Percentiles rank a stretch among this genome's conserved stretches.
phyloP scores from a whole-genome alignment of 176 grass and related monocot genomes.

The Cenchrus purpureus region DNA sequence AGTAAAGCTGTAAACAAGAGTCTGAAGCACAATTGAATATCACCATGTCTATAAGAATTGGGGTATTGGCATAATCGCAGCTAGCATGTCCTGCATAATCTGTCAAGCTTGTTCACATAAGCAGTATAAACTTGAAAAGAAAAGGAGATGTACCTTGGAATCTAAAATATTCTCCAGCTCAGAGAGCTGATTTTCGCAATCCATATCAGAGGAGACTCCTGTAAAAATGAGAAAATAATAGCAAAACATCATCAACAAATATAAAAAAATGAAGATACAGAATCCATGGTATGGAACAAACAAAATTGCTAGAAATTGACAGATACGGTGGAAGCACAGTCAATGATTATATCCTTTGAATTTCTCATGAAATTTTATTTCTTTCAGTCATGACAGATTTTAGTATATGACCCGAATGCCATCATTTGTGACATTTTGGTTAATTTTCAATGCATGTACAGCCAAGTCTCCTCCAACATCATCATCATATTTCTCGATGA shows the following conservation, averaged over 20 bases:
- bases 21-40: conserved; percentile 1
- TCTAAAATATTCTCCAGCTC: conserved; percentile 79
- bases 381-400: background rate
- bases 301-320: background rate
- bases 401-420: conserved; percentile 24
- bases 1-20: conserved; percentile 21
- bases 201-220: conserved; percentile 68
- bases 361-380: conserved; percentile 6
- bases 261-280: conserved; percentile 22
- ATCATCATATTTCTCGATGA: conserved; percentile 25
- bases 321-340: conserved; percentile 7
- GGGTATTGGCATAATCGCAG: conserved; percentile 1
- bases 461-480: background rate
- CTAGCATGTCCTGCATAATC: conserved; percentile 13
- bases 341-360: conserved; percentile 1
- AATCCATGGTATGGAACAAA: conserved; percentile 8
- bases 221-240: conserved; percentile 36
- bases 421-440: conserved; percentile 13
- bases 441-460: background rate
- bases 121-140: conserved; percentile 23
- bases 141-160: conserved; percentile 62
- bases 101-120: background rate
- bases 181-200: conserved; percentile 78
- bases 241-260: conserved; percentile 17
- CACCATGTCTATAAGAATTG: conserved; percentile 22